Evolutionary conservation across 2,329 filamentous ascomycete genomes (phyloP).

Genomic region (Exophiala xenobiotica): DNA sequence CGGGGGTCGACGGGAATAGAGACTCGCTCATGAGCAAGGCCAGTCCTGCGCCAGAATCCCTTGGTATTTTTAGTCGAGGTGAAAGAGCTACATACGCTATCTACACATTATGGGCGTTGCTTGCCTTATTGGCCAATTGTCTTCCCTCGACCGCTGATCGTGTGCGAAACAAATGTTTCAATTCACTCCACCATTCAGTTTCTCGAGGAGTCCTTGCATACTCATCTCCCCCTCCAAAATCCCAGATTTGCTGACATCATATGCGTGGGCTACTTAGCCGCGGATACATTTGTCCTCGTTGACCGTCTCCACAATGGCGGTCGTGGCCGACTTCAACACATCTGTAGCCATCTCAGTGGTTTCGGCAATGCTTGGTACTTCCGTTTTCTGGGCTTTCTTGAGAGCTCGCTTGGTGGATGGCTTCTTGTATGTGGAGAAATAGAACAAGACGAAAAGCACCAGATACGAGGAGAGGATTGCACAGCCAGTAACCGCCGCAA

Average conservation of each 20-base stretch:
- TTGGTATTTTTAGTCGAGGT: too few species aligned
- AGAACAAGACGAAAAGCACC: slow-evolving; percentile 98
- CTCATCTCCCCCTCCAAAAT: not conserved
- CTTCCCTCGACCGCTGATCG: not conserved
- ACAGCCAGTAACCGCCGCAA: slow-evolving; percentile 89
- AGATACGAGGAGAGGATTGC: slow-evolving; percentile 92
- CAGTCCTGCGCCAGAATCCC: too few species aligned
- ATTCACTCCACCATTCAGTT: too few species aligned
- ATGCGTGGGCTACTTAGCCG: not conserved
- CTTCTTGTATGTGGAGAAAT: slow-evolving; percentile 91
- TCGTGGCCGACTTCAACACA: slow-evolving; percentile 24
- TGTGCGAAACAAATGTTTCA: not conserved
- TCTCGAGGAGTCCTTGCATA: too few species aligned
- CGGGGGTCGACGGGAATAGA: too few species aligned
- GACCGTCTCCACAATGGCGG: slow-evolving; percentile 3
- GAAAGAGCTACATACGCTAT: not conserved
- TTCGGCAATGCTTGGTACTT: slow-evolving; percentile 43
- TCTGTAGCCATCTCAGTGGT: slow-evolving; percentile 27
- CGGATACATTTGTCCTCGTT: slow-evolving; percentile 1
- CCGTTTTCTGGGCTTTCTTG: slow-evolving; percentile 69
- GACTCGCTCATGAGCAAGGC: too few species aligned
- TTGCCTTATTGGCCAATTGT: not conserved
- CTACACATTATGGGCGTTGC: not conserved
- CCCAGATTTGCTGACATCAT: too few species aligned
- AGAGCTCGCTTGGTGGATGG: slow-evolving; percentile 65